phyloP scores from a whole-genome alignment of 2,329 filamentous ascomycete species.

The Laburnicola sp. region DNA sequence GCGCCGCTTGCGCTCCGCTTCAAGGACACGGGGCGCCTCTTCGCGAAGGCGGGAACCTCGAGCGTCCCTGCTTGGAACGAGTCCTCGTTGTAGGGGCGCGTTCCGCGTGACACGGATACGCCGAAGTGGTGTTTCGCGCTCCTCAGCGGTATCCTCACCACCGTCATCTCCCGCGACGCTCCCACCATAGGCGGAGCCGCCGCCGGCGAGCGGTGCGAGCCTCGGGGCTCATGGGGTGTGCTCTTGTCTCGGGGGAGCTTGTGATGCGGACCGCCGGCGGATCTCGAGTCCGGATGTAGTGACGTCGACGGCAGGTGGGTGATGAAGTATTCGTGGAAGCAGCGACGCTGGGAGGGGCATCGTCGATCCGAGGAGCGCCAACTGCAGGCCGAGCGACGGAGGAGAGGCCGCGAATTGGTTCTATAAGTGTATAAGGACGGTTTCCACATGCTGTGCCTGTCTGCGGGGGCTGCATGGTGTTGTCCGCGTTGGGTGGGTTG shows the following conservation, averaged over 20 bases:
- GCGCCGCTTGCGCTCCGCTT: constrained; percentile 44
- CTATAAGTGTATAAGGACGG: constrained; percentile 29
- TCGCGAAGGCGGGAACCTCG: constrained; percentile 89
- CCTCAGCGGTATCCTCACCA: constrained; percentile 90
- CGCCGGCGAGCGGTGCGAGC: constrained; percentile 39
- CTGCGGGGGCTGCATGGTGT: constrained; percentile 39
- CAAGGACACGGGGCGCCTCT: constrained; percentile 70
- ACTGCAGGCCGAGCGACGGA: constrained; percentile 20
- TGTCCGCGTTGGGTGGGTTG: constrained; percentile 25
- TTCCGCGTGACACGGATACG: constrained; percentile 75
- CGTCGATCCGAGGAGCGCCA: constrained; percentile 13
- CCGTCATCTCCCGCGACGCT: constrained; percentile 72
- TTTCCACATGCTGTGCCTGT: constrained; percentile 46
- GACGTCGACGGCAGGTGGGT: constrained; percentile 93
- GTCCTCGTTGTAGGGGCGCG: constrained; percentile 89
- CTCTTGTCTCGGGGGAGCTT: constrained; percentile 85
- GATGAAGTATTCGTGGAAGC: constrained; percentile 95
- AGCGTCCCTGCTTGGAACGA: constrained; percentile 92
- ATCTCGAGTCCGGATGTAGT: constrained; percentile 80
- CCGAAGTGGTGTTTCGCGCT: constrained; percentile 97
- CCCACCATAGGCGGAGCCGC: constrained; percentile 39
- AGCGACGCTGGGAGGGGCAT: constrained; percentile 35
- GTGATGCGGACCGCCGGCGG: constrained; percentile 68
- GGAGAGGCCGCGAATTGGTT: constrained; percentile 31
- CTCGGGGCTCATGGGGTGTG: constrained; percentile 67